phyloP scores from a whole-genome alignment of 1,139 yeast species.

The Sugiyamaella japonica region DNA sequence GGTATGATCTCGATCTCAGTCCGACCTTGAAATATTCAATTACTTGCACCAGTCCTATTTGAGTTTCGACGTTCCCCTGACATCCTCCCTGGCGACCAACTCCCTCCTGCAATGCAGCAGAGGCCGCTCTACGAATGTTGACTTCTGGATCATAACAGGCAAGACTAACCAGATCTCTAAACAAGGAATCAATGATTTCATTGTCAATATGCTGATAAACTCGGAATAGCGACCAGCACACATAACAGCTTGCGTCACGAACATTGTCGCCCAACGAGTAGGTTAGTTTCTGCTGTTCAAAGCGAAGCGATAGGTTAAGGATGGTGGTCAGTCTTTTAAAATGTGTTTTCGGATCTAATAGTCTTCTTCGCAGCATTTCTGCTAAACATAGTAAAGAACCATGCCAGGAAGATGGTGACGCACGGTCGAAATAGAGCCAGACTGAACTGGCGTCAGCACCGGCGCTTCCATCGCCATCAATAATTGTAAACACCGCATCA shows the following conservation, averaged over 20 bases:
- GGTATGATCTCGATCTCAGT: slow-evolving; percentile 43
- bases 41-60: slow-evolving; percentile 58
- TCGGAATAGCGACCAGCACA: slow-evolving; percentile 63
- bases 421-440: slow-evolving; percentile 25
- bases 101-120: slow-evolving; percentile 85
- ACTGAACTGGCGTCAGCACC: background rate
- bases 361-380: slow-evolving; percentile 44
- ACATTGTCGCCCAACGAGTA: slow-evolving; percentile 63
- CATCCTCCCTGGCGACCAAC: slow-evolving; percentile 67
- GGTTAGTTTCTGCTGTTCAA: slow-evolving; percentile 54
- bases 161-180: slow-evolving; percentile 47
- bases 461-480: slow-evolving; percentile 29
- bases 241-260: slow-evolving; percentile 82
- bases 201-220: slow-evolving; percentile 41
- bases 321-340: slow-evolving; percentile 36
- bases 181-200: slow-evolving; percentile 30
- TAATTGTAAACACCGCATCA: slow-evolving; percentile 35
- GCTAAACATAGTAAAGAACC: slow-evolving; percentile 49
- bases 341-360: slow-evolving; percentile 26
- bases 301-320: slow-evolving; percentile 47
- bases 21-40: slow-evolving; percentile 54
- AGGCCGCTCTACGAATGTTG: slow-evolving; percentile 73
- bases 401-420: slow-evolving; percentile 45
- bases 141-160: slow-evolving; percentile 73
- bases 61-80: slow-evolving; percentile 30